Evolutionary conservation across 2,329 filamentous ascomycete species (phyloP).

Genomic region (Biscogniauxia sp.): DNA sequence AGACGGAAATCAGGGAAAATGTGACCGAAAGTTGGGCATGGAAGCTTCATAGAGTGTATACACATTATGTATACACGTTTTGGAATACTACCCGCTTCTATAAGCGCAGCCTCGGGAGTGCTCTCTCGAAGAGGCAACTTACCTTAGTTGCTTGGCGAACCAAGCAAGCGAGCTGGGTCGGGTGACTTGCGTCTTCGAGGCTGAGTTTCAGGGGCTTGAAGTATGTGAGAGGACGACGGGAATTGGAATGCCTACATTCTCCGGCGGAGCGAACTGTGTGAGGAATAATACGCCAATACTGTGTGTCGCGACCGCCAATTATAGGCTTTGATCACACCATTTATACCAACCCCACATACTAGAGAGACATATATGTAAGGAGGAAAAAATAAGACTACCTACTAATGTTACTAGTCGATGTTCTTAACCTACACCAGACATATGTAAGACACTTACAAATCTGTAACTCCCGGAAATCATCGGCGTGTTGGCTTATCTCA

Average conservation of each 20-base stretch:
- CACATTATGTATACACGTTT: no score
- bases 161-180: neutral
- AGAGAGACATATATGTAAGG: no score
- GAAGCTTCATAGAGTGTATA: no score
- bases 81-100: no score
- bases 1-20: slow-evolving; percentile 34
- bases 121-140: neutral
- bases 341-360: neutral
- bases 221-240: neutral
- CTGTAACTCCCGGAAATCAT: no score
- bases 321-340: neutral
- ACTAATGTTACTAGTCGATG: neutral
- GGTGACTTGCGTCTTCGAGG: neutral
- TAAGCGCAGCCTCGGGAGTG: slow-evolving; percentile 8
- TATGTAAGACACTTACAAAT: no score
- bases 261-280: neutral
- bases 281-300: neutral
- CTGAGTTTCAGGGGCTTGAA: neutral
- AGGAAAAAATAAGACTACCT: no score
- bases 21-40: slow-evolving; percentile 13
- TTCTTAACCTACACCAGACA: no score
- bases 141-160: neutral
- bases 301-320: neutral
- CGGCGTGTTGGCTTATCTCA: neutral
- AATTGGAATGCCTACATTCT: neutral